phyloP scores from a whole-genome alignment of 148 eudicot species.

The Pouteria glomerata region DNA sequence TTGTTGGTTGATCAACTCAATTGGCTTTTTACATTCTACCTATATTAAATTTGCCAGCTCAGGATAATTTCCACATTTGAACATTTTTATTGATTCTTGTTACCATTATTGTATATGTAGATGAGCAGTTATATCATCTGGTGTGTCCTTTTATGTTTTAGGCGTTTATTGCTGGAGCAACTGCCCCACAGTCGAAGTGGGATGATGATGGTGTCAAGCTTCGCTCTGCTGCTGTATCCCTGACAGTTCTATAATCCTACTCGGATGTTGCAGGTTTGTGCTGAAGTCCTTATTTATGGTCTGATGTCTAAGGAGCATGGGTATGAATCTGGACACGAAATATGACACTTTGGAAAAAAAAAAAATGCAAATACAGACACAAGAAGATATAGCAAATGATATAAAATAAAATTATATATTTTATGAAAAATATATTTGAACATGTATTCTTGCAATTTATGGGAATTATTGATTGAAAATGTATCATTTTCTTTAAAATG shows the following conservation, averaged over 20 bases:
- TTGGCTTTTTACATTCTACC: neutral
- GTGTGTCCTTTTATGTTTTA: slow-evolving; percentile 18
- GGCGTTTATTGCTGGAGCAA: slow-evolving; percentile 80
- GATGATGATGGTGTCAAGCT: slow-evolving; percentile 79
- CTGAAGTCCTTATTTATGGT: too few relatives aligned
- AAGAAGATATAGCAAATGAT: too few relatives aligned
- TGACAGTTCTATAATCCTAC: slow-evolving; percentile 46
- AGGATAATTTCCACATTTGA: too few relatives aligned
- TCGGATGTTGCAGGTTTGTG: slow-evolving; percentile 12
- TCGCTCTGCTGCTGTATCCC: slow-evolving; percentile 89
- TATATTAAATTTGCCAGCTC: neutral
- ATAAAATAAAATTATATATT: too few relatives aligned
- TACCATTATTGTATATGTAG: neutral
- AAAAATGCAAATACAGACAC: too few relatives aligned
- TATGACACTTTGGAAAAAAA: too few relatives aligned
- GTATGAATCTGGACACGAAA: too few relatives aligned
- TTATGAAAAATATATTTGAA: too few relatives aligned
- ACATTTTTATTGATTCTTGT: neutral
- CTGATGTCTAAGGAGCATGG: too few relatives aligned
- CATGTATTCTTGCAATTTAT: too few relatives aligned
- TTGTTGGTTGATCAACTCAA: neutral
- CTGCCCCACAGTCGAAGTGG: slow-evolving; percentile 75
- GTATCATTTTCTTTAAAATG: too few relatives aligned
- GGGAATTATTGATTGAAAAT: too few relatives aligned
- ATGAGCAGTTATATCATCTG: neutral